Base-by-base conservation (phyloP, 768 basidiomycete genomes). In the Mycena galopus region DNA sequence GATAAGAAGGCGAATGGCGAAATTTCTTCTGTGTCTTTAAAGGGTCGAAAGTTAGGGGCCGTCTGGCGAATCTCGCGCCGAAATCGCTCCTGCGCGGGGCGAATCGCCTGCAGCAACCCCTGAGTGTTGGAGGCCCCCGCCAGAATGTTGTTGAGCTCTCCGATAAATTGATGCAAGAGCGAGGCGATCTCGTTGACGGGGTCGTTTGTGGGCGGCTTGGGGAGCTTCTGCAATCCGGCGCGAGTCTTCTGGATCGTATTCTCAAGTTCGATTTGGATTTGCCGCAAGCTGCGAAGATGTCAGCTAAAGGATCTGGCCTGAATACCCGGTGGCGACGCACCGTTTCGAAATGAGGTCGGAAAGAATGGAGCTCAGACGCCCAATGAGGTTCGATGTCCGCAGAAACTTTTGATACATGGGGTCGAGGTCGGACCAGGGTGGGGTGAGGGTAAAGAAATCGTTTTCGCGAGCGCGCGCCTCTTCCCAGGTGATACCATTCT, bases 281-380 rank as follows among this genome's bases (percentile, higher is more conserved):
- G 81, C 0, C 93, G 92, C 0, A 94, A 84, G 50, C 93, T 94
- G 7, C 17, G 39, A 10, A 3, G 39, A 39, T 39, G 39, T 39
- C n/a, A n/a, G n/a, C n/a, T 39, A 3, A 39, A 39, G 39, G 39
- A 39, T 39, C 39, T 39, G 39, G 39, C n/a, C 14, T 37, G 39
- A 39, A 39, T 39, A 39, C 12, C 44, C 5, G n/a, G 17, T 8
- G 7, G n/a, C 9, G 3, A 55, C 82, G 4, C 65, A 92, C 93
- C 90, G 82, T 73, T 89, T 89, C 0, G 86, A 80, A 42, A 94
- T 92, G 4, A 92, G 79, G 33, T 90, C 88, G 0, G 91, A 92
- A 11, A 47, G 44, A 19, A 47, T 47, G 16, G 7, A n/a, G 44
- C 44, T 47, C 44, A 47, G n/a, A 11, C 87, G 82, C 27, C 87